Base-by-base conservation (phyloP, 2,329 filamentous ascomycete genomes). In the Apiospora koreana region DNA sequence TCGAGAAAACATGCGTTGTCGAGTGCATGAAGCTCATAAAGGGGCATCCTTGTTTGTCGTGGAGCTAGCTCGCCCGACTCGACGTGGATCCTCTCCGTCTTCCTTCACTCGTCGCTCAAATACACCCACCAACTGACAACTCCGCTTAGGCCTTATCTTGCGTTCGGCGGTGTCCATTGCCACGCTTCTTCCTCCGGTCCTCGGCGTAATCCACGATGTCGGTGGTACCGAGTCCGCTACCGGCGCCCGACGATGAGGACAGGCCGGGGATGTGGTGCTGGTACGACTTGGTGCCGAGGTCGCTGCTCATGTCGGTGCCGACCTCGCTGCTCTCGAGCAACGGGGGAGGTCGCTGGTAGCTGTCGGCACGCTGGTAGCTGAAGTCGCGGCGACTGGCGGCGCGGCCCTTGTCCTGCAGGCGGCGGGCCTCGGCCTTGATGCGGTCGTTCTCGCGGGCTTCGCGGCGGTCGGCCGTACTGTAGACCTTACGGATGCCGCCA, bases 261-360 rank as follows among this genome's bases (percentile, higher is more conserved):
- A 88, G 77, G 73, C 87, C 87, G 2, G 88, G 87, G 77, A 88
- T 86, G 46, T 85, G 79, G 74, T 89, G 86, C 73, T 82, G 83
- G 76, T 90, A 89, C 46, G 86, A 84, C 83, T 89, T 89, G 74
- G 86, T 89, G 41, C 88, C 88, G 10, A 86, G 74, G 2, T 89
- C 87, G 76, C 84, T 85, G 62, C 79, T 79, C 3, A 78, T 76
- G 58, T 74, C 80, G 42, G 46, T 72, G 71, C 68, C 73, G 67
- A 73, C 70, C 54, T 74, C 73, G 66, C 75, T 81, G 58, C 73
- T 74, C 68, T 71, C 74, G 69, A 76, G 75, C 71, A 80, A 78
- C 8, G 66, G 45, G 12, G 46, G 23, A 5, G 66, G 66, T 65
- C 65, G 72, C 41, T 69, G 76, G 41, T 77, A 76, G 73, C 79